These are phyloP conservation scores for Phytopythium aichiense DNA, from an alignment of 352 stramenopile genomes.

Conservation along the genomic window DNA sequence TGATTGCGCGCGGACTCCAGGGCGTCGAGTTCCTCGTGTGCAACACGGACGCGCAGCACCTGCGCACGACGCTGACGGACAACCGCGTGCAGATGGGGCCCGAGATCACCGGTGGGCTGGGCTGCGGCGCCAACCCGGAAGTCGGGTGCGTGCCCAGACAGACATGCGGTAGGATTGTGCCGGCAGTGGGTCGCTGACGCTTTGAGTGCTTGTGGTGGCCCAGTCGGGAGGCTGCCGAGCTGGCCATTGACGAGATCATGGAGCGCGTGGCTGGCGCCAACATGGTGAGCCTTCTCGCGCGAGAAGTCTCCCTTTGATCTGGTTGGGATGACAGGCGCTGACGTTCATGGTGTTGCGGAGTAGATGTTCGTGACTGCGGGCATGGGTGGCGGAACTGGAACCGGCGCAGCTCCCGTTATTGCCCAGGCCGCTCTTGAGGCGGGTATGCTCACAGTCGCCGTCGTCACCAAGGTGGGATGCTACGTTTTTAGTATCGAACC, in stretches of 20 bases:
- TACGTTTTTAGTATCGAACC: neutral
- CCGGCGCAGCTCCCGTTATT: slow-evolving; percentile 79
- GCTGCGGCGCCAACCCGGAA: slow-evolving; percentile 80
- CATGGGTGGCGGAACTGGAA: slow-evolving; percentile 83
- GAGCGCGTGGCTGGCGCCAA: slow-evolving; percentile 80
- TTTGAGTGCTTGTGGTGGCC: neutral
- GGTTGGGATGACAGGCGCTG: neutral
- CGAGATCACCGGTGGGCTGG: slow-evolving; percentile 78
- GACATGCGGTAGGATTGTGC: neutral
- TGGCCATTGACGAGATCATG: slow-evolving; percentile 82
- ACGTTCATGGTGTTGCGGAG: neutral
- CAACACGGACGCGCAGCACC: slow-evolving; percentile 90
- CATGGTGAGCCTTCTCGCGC: slow-evolving; percentile 43
- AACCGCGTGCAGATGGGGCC: slow-evolving; percentile 89
- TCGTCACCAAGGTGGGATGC: slow-evolving; percentile 76
- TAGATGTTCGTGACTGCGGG: slow-evolving; percentile 88
- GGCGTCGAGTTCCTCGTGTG: slow-evolving; percentile 88
- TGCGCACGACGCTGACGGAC: slow-evolving; percentile 87
- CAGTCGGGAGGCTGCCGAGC: slow-evolving; percentile 70
- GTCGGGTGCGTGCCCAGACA: slow-evolving; percentile 36
- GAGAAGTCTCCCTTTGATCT: neutral
- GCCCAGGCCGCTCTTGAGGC: slow-evolving; percentile 77
- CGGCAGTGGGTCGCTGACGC: neutral
- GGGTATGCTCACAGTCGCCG: slow-evolving; percentile 80
- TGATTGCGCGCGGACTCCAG: slow-evolving; percentile 80